phyloP scores from a whole-genome alignment of 2,329 filamentous ascomycete species.

The Scortechinia acanthostroma region DNA sequence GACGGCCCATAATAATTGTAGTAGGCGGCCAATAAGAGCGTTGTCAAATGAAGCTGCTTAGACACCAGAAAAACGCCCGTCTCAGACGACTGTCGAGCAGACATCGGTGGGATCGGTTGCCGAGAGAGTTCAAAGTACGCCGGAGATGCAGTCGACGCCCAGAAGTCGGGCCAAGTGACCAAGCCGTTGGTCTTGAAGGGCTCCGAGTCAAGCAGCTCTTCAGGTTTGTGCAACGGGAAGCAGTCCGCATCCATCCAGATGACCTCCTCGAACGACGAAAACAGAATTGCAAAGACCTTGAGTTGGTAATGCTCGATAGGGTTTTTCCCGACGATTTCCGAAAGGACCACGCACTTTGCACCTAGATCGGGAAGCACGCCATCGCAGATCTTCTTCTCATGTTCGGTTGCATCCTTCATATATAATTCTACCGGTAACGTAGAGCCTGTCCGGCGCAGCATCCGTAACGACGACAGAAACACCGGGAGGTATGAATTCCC shows the following conservation, averaged over 20 bases:
- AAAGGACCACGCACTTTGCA: conserved; percentile 28
- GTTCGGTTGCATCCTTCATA: conserved; percentile 21
- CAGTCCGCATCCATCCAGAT: conserved; percentile 8
- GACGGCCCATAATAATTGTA: conserved; percentile 37
- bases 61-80: conserved; percentile 33
- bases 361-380: conserved; percentile 23
- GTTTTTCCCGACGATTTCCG: conserved; percentile 15
- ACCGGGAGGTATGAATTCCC: background rate
- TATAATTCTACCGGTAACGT: conserved; percentile 30
- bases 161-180: conserved; percentile 37
- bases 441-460: conserved; percentile 27
- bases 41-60: conserved; percentile 27
- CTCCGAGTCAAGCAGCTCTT: conserved; percentile 25
- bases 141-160: conserved; percentile 25
- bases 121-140: conserved; percentile 26
- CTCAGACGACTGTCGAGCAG: conserved; percentile 26
- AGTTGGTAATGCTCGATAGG: conserved; percentile 33
- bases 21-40: conserved; percentile 33
- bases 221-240: conserved; percentile 15
- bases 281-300: conserved; percentile 36
- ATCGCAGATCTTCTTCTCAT: conserved; percentile 24
- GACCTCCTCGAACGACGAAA: conserved; percentile 30
- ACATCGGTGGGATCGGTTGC: conserved; percentile 15
- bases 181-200: conserved; percentile 29
- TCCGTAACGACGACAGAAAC: conserved; percentile 13